These are phyloP conservation scores for Angomonas deanei DNA, from an alignment of 208 protist genomes.

Conservation along the genomic window DNA sequence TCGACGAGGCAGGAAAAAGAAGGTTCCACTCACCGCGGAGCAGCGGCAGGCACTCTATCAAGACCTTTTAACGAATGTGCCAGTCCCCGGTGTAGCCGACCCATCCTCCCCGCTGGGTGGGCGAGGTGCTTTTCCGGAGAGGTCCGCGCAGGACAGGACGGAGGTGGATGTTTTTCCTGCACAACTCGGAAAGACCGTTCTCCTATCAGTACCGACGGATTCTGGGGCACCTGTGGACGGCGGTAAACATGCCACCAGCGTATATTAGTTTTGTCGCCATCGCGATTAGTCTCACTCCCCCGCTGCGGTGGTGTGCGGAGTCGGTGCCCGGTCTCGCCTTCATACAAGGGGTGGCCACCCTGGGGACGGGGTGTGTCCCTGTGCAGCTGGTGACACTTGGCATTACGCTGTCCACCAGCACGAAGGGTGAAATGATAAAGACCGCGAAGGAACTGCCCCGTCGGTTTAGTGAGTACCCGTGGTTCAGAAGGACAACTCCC, in stretches of 20 bases:
- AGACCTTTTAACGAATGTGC: background rate
- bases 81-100: background rate
- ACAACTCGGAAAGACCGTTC: slow-evolving; percentile 11
- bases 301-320: slow-evolving; percentile 21
- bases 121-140: too few relatives aligned
- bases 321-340: slow-evolving; percentile 16
- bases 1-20: background rate
- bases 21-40: background rate
- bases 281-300: slow-evolving; percentile 27
- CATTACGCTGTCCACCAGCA: slow-evolving; percentile 18
- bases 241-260: slow-evolving; percentile 14
- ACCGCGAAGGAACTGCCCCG: background rate
- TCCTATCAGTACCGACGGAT: slow-evolving; percentile 9
- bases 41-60: background rate
- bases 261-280: slow-evolving; percentile 29
- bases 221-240: slow-evolving; percentile 1
- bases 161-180: slow-evolving; percentile 10
- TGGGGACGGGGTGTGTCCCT: slow-evolving; percentile 33
- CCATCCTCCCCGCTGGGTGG: too few relatives aligned
- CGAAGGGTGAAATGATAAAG: slow-evolving; percentile 5
- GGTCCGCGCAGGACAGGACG: background rate
- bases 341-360: slow-evolving; percentile 21
- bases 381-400: slow-evolving; percentile 37
- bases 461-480: background rate
- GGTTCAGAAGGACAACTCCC: background rate